Conservation (phyloP, 805 yeast species). For the Candida corydali region DNA sequence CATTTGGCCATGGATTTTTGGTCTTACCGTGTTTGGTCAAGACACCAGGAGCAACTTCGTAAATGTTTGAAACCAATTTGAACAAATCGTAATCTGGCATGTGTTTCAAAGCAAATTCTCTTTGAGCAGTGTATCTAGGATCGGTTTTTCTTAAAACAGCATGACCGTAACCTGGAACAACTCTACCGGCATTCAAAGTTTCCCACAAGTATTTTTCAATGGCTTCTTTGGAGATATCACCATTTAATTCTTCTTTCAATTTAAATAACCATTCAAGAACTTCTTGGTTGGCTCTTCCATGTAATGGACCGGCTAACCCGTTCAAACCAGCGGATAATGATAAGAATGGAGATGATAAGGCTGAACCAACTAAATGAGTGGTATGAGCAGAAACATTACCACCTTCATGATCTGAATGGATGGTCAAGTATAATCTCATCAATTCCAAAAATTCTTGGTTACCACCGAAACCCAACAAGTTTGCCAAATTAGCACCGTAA, state of each 20-base stretch:
- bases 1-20: slow-evolving; percentile 83
- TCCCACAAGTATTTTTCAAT: slow-evolving; percentile 70
- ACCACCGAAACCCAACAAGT: slow-evolving; percentile 56
- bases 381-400: slow-evolving; percentile 82
- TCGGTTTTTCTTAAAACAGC: slow-evolving; percentile 82
- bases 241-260: slow-evolving; percentile 62
- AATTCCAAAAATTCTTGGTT: slow-evolving; percentile 62
- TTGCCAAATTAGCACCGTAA: slow-evolving; percentile 70
- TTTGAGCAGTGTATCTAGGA: slow-evolving; percentile 74
- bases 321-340: slow-evolving; percentile 75
- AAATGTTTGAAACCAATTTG: slow-evolving; percentile 60
- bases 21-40: slow-evolving; percentile 77
- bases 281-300: slow-evolving; percentile 84
- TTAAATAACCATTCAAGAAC: slow-evolving; percentile 70
- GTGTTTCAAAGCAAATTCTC: slow-evolving; percentile 60
- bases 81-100: slow-evolving; percentile 62
- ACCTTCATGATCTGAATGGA: slow-evolving; percentile 82
- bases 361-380: slow-evolving; percentile 79
- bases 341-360: slow-evolving; percentile 71
- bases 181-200: slow-evolving; percentile 67
- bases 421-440: slow-evolving; percentile 66
- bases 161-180: slow-evolving; percentile 86
- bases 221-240: slow-evolving; percentile 48
- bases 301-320: slow-evolving; percentile 85
- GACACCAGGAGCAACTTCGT: slow-evolving; percentile 71